Evolutionary conservation across 2,329 filamentous ascomycete species (phyloP), one percentile per base, ranked within the genome.

Genomic region (Sclerotinia minor): DNA sequence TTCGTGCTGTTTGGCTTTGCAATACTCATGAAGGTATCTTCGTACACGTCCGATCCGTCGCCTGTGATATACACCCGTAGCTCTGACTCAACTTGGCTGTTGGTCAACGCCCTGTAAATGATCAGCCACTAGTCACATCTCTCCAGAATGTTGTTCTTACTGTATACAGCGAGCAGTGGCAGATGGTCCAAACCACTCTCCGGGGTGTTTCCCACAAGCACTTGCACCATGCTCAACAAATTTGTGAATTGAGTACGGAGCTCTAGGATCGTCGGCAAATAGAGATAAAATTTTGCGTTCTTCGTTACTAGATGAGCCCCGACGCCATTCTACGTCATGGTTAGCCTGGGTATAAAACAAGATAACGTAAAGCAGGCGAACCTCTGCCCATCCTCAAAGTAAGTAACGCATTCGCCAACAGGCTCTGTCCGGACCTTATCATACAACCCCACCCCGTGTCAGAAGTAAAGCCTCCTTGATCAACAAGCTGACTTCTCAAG

Each of bases 391-490:
- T 81, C 50, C 85, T 83, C 59, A 94, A 81, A 67, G 91, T 84
- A 24, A 87, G 80, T 74, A 98, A 83, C 1, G 94, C 85, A 79
- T 98, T 99, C 55, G 94, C 94, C 53, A 99, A 82, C 35, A 99
- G 83, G 75, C 92, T 94, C 81, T 99, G 95, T 4, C 95, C 95
- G 7, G 94, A 97, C 69, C 95, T 85, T 74, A 99, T 98, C 95
- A 99, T 99, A 77, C 95, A 99, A 0, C 95, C 95, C 93, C 96
- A 99, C 64, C 95, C 95, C 13, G 92, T 94, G 78, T 99, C 95
- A 2, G 92, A 94, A 15, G 92, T 91, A 79, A 98, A 99, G 5
- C 92, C 93, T 35, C 84, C 84, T 68, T 92, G 87, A 60, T 97
- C 92, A 15, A 87, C 85, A 7, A 98, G 81, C 75, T 92, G 90